phyloP scores from a whole-genome alignment of 2,329 filamentous ascomycete genomes.

The Pezicula radicicola region DNA sequence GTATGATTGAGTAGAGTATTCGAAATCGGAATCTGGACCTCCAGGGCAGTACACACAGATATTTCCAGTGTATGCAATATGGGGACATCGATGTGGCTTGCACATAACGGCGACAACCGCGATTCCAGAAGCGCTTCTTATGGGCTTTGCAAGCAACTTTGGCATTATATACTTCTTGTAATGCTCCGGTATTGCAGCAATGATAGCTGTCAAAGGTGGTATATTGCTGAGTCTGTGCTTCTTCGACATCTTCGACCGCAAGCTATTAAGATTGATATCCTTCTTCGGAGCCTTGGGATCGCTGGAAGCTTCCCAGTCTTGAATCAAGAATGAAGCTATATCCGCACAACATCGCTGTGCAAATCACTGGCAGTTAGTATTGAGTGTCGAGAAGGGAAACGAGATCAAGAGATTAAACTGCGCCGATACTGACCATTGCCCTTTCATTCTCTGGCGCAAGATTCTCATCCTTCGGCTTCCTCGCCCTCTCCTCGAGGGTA shows the following conservation, averaged over 20 bases:
- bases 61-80: slow-evolving; percentile 97
- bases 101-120: slow-evolving; percentile 99
- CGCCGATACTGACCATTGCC: slow-evolving; percentile 51
- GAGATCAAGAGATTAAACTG: too few relatives aligned
- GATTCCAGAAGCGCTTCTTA: slow-evolving; percentile 92
- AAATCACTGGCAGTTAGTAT: too few relatives aligned
- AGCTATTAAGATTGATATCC: slow-evolving; percentile 88
- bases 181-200: slow-evolving; percentile 96
- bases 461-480: slow-evolving; percentile 65
- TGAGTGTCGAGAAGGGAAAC: too few relatives aligned
- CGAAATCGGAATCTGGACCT: slow-evolving; percentile 96
- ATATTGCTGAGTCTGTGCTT: slow-evolving; percentile 88
- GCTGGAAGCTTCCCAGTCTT: slow-evolving; percentile 82
- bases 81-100: slow-evolving; percentile 95
- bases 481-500: slow-evolving; percentile 47
- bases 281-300: slow-evolving; percentile 70
- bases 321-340: slow-evolving; percentile 88
- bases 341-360: slow-evolving; percentile 78
- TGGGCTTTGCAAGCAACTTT: slow-evolving; percentile 95
- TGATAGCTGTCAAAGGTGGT: slow-evolving; percentile 92
- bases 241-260: slow-evolving; percentile 84
- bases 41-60: slow-evolving; percentile 99
- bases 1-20: slow-evolving; percentile 98
- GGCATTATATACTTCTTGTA: slow-evolving; percentile 99
- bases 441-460: slow-evolving; percentile 91